These are phyloP conservation scores for Endocalyx cinctus DNA, from an alignment of 2,329 filamentous ascomycete species.

Conservation along the genomic window DNA sequence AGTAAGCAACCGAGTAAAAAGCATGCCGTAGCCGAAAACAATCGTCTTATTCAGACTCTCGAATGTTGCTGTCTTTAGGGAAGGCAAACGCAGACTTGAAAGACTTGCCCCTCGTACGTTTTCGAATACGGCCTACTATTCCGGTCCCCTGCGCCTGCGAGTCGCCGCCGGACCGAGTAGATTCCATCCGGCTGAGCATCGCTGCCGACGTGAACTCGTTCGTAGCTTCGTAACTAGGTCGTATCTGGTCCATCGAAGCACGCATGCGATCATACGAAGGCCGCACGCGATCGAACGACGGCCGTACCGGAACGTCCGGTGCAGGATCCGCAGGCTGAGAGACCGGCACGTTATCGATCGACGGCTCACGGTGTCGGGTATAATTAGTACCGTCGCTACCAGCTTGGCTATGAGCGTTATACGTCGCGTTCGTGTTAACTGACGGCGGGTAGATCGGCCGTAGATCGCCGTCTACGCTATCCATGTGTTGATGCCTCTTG, in stretches of 20 bases:
- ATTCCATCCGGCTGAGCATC: constrained; percentile 79
- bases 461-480: constrained; percentile 77
- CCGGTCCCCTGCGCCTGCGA: constrained; percentile 15
- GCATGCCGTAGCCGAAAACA: too few relatives aligned
- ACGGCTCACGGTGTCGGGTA: constrained; percentile 62
- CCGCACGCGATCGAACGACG: constrained; percentile 63
- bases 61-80: constrained; percentile 23
- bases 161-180: constrained; percentile 46
- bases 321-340: constrained; percentile 20
- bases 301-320: constrained; percentile 31
- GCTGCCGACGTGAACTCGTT: constrained; percentile 90
- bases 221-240: constrained; percentile 80
- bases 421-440: constrained; percentile 68
- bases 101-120: constrained; percentile 29
- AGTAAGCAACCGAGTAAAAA: too few relatives aligned
- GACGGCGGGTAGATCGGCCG: constrained; percentile 93
- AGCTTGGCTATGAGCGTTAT: constrained; percentile 80
- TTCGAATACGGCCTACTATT: constrained; percentile 27
- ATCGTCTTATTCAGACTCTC: constrained; percentile 22
- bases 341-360: constrained; percentile 46
- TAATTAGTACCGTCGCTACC: constrained; percentile 94
- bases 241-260: constrained; percentile 78
- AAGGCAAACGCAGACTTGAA: constrained; percentile 27
- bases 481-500: constrained; percentile 51
- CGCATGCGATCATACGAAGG: constrained; percentile 87